Percentiles rank a stretch among this genome's conserved stretches.
phyloP scores from a whole-genome alignment of 768 basidiomycete genomes.

The Leucosporidium creatinivorum region DNA sequence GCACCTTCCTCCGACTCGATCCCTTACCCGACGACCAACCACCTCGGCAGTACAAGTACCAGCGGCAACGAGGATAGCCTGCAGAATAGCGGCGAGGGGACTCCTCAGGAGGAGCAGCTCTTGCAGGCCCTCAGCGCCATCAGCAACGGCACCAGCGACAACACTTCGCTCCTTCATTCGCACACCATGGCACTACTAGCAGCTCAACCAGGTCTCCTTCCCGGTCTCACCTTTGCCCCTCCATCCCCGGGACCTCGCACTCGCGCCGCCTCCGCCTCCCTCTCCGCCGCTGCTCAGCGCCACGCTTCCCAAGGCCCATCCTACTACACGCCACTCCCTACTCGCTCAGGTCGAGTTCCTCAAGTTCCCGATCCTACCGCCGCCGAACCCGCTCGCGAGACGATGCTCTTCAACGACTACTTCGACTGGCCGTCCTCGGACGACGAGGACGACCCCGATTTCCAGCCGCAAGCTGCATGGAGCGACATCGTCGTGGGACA shows the following conservation, averaged over 20 bases:
- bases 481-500: background rate
- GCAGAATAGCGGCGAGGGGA: background rate
- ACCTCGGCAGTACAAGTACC: too few species aligned
- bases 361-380: background rate
- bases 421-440: conserved; percentile 2
- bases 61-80: background rate
- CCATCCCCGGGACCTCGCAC: too few species aligned
- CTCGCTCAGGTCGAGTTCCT: background rate
- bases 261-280: too few species aligned
- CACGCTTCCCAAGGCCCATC: too few species aligned
- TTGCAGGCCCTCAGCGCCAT: background rate
- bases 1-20: background rate
- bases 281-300: too few species aligned
- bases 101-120: background rate
- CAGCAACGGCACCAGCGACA: background rate
- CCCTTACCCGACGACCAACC: too few species aligned
- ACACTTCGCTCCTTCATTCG: background rate
- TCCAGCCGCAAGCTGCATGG: background rate
- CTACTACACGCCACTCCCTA: background rate
- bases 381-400: background rate
- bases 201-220: background rate
- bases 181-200: background rate
- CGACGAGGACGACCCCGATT: background rate
- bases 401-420: conserved; percentile 2
- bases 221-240: too few species aligned